A percentile compares a stretch with the other conserved stretches of the same genome.
Evolutionary conservation across 2,329 filamentous ascomycete genomes (phyloP).

Genomic region (Aspergillus thermomutatus): DNA sequence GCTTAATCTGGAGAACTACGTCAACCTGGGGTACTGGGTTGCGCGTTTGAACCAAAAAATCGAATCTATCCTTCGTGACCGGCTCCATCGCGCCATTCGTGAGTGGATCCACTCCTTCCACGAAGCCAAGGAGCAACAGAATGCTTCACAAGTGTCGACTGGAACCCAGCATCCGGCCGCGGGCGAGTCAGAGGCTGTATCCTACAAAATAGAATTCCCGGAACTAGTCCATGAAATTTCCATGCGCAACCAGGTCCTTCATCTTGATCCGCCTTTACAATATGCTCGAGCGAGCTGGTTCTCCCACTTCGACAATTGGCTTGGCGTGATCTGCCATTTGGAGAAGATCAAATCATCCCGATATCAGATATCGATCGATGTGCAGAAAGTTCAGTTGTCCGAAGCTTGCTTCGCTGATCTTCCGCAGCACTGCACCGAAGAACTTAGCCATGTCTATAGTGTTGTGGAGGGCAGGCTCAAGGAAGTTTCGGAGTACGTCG

Average conservation of each 20-base stretch:
- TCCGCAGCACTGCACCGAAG: constrained; percentile 75
- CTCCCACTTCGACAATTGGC: constrained; percentile 86
- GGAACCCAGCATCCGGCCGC: constrained; percentile 17
- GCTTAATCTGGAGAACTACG: constrained; percentile 91
- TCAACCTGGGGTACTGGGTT: constrained; percentile 90
- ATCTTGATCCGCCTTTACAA: constrained; percentile 88
- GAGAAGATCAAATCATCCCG: constrained; percentile 92
- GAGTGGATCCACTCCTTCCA: constrained; percentile 87
- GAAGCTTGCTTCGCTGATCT: constrained; percentile 73
- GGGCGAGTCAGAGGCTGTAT: constrained; percentile 27
- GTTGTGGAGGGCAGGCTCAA: constrained; percentile 79
- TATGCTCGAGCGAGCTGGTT: constrained; percentile 93
- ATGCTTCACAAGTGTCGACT: constrained; percentile 19
- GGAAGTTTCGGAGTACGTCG: constrained; percentile 80
- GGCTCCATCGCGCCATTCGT: constrained; percentile 77
- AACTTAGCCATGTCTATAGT: constrained; percentile 75
- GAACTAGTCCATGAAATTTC: constrained; percentile 82
- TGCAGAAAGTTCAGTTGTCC: constrained; percentile 36
- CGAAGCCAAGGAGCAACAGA: constrained; percentile 42
- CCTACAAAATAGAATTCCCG: constrained; percentile 41
- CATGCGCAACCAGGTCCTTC: constrained; percentile 97
- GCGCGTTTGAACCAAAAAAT: constrained; percentile 81
- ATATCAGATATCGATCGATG: constrained; percentile 79
- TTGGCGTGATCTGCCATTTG: constrained; percentile 86
- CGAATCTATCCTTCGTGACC: constrained; percentile 72